Conservation (phyloP, 2,329 filamentous ascomycete species). For the Botryosphaeria dothidea region DNA sequence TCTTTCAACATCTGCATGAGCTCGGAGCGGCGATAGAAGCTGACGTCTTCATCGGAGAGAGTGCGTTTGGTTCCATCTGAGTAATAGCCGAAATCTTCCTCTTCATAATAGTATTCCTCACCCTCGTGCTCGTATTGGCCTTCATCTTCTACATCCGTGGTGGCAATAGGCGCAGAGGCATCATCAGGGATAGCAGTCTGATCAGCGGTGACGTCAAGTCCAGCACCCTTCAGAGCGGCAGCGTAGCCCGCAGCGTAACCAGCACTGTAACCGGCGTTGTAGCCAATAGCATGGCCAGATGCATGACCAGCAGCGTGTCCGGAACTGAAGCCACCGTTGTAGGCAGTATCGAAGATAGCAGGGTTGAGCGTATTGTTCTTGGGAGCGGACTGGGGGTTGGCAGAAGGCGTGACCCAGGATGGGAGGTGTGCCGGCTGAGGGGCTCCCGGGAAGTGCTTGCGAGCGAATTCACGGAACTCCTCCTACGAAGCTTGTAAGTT, state of each 20-base stretch:
- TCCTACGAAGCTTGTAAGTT: slow-evolving; percentile 34
- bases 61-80: slow-evolving; percentile 83
- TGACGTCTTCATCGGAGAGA: slow-evolving; percentile 86
- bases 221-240: neutral
- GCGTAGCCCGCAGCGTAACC: neutral
- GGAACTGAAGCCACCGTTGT: neutral
- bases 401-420: slow-evolving; percentile 22
- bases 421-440: slow-evolving; percentile 33
- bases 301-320: neutral
- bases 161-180: neutral
- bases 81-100: slow-evolving; percentile 76
- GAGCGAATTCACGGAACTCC: slow-evolving; percentile 46
- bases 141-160: neutral
- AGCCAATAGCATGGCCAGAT: neutral
- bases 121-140: slow-evolving; percentile 22
- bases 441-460: slow-evolving; percentile 44
- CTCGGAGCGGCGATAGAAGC: slow-evolving; percentile 88
- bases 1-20: slow-evolving; percentile 53
- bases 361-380: neutral
- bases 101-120: slow-evolving; percentile 39
- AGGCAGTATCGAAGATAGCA: slow-evolving; percentile 12
- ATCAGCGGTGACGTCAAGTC: neutral
- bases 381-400: neutral
- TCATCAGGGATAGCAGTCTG: slow-evolving; percentile 4
- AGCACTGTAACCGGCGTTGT: neutral